Evolutionary conservation across 371 early-diverging fungal species (phyloP), one percentile per base, ranked within the genome.

Genomic region (Parasitella parasitica): DNA sequence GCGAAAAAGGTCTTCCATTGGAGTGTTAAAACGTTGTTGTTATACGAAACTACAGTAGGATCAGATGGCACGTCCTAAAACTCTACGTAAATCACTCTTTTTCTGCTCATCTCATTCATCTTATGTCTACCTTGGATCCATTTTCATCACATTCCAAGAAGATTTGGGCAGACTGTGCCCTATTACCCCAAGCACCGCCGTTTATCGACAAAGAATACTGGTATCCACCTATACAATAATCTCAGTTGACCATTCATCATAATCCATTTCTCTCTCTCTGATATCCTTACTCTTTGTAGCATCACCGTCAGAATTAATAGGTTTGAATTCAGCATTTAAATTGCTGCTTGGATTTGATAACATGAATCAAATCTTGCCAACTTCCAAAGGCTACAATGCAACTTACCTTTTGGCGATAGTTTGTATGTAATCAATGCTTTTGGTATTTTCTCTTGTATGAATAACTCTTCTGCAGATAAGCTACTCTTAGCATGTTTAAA

Each of bases 1-100:
- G 78, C 81, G 61, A 66, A 70, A 0, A 71, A 73, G 1, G 81
- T 81, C 57, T 78, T 78, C 81, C 81, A 81, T 38, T 62, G 68
- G 39, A 81, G 56, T 3, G 65, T 59, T 28, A 81, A 55, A 9
- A 76, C 70, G 34, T 74, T 70, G 52, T 69, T 70, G 13, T 65
- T 63, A 48, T 73, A 76, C 7, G 71, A 68, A 18, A 70, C 59
- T 20, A 81, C 39, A 11, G 59, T 60, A 26, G 78, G 78, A 12
- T 43, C 50, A 8, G 54, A 32, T 4, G 75, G 65, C 11, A 72
- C 61, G 24, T 70, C 68, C 75, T 76, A 58, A 3, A 46, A 12
- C 24, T 1, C 4, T 24, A 4, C 20, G 8, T 46, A 13, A 46
- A 12, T 46, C 24, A 22, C 46, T 46, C 13, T 9, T 4, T 11